Percentiles rank a stretch among this genome's conserved stretches.
Conservation (phyloP, 1,139 yeast genomes). For the Candida sojae region DNA sequence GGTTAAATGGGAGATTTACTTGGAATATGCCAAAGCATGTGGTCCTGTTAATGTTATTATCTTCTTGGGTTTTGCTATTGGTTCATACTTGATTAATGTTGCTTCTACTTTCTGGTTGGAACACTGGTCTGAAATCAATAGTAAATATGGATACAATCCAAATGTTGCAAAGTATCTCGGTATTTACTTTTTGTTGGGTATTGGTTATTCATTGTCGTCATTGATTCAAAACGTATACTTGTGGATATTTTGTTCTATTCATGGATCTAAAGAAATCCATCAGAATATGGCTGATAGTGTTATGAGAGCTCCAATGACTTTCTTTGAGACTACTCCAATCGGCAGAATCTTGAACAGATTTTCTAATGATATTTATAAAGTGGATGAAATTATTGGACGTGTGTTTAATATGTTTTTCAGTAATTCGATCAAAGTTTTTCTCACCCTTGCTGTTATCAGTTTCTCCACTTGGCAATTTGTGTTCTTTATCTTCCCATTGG, state of each 20-base stretch:
- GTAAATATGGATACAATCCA: slow-evolving; percentile 70
- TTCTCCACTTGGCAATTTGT: slow-evolving; percentile 88
- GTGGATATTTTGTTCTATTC: slow-evolving; percentile 84
- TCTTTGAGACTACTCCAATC: slow-evolving; percentile 95
- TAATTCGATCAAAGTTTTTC: slow-evolving; percentile 71
- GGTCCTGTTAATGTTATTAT: slow-evolving; percentile 67
- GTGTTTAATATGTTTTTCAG: slow-evolving; percentile 81
- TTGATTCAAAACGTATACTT: slow-evolving; percentile 69
- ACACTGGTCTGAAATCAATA: slow-evolving; percentile 94
- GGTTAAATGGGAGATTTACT: slow-evolving; percentile 87
- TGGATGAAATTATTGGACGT: slow-evolving; percentile 85
- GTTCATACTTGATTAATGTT: slow-evolving; percentile 58
- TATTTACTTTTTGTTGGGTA: slow-evolving; percentile 73
- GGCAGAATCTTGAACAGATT: slow-evolving; percentile 94
- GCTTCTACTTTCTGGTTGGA: slow-evolving; percentile 84
- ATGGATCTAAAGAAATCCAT: slow-evolving; percentile 79
- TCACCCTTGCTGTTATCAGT: slow-evolving; percentile 81
- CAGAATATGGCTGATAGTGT: slow-evolving; percentile 78
- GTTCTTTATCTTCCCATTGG: slow-evolving; percentile 69
- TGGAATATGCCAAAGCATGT: slow-evolving; percentile 85
- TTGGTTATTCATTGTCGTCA: slow-evolving; percentile 58
- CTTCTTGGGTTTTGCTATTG: slow-evolving; percentile 51
- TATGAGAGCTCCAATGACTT: slow-evolving; percentile 92
- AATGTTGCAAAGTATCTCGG: slow-evolving; percentile 68
- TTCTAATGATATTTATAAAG: slow-evolving; percentile 89